Percentiles rank a stretch among this genome's conserved stretches.
Evolutionary conservation across 2,329 filamentous ascomycete species (phyloP).

Genomic region (Arthrobotrys iridis): DNA sequence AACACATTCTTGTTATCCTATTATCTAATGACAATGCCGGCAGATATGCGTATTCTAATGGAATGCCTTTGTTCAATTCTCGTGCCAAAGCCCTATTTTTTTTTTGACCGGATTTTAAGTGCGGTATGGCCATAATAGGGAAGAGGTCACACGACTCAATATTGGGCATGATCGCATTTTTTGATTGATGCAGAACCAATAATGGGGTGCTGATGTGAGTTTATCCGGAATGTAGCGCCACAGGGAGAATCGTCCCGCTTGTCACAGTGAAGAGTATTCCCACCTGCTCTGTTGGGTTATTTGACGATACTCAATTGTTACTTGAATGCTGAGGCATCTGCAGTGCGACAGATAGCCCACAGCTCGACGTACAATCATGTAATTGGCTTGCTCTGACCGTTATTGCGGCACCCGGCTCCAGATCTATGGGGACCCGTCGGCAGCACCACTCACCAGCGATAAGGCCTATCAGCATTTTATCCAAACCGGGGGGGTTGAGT

Average conservation of each 20-base stretch:
- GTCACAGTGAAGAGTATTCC: neutral
- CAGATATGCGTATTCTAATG: neutral
- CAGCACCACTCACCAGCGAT: too few relatives aligned
- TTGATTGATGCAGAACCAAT: slow-evolving; percentile 11
- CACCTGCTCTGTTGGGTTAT: neutral
- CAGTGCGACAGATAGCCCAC: neutral
- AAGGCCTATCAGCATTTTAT: too few relatives aligned
- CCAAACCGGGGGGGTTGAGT: too few relatives aligned
- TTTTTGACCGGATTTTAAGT: neutral
- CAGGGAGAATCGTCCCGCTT: neutral
- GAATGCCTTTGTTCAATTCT: slow-evolving; percentile 1
- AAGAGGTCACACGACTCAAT: slow-evolving; percentile 45
- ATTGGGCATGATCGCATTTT: neutral
- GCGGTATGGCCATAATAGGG: slow-evolving; percentile 10
- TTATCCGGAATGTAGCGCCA: neutral
- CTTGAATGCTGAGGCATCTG: neutral
- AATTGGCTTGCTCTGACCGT: neutral
- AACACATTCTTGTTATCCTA: neutral
- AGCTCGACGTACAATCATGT: neutral
- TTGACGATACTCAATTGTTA: neutral
- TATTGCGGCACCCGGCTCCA: neutral
- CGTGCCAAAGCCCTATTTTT: neutral
- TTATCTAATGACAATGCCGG: slow-evolving; percentile 17
- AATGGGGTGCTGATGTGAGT: neutral
- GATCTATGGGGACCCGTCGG: too few relatives aligned